Evolutionary conservation across 192 early-diverging fungal genomes (phyloP), one percentile per base, ranked within the genome.

Genomic region (Thamnidium elegans): DNA sequence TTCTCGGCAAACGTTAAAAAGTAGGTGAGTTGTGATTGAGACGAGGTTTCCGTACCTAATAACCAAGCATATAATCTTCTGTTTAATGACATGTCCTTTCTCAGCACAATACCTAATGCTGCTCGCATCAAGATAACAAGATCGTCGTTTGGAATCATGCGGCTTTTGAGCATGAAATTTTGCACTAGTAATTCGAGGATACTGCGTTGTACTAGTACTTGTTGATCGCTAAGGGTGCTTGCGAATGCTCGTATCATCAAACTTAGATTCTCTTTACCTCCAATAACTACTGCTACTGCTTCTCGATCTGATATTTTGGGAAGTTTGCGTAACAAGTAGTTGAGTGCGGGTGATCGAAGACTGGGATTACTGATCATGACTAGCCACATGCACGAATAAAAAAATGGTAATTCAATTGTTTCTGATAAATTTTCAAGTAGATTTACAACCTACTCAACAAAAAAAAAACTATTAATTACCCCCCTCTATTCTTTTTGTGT

Each of bases 81-180:
- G 64, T 94, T 98, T 14, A 98, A 81, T 20, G 94, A 94, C 92
- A 96, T 96, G 71, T 98, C 96, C 67, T 90, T 91, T 32, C 89
- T 76, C 55, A 96, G 64, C 8, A 96, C 92, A 15, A 96, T 94
- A 21, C 80, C 77, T 1, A 91, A 75, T 0, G 93, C 95, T 7
- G 87, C 77, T 15, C 80, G 79, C 53, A 92, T 80, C 45, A 97
- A 70, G 21, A 90, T 56, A 7, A 80, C 78, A 39, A 88, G 58
- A 59, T 96, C 92, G 17, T 84, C 77, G 23, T 81, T 70, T n/a
- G 79, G 65, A 17, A 94, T 83, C 15, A 90, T 64, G 19, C 74
- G 71, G 52, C 80, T 71, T 51, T 86, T 73, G 19, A 92, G 67
- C 10, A 82, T 82, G 50, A 89, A 89, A 54, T 87, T 84, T 10